phyloP scores from a whole-genome alignment of 2,329 filamentous ascomycete species.

The Coniella lustricola region DNA sequence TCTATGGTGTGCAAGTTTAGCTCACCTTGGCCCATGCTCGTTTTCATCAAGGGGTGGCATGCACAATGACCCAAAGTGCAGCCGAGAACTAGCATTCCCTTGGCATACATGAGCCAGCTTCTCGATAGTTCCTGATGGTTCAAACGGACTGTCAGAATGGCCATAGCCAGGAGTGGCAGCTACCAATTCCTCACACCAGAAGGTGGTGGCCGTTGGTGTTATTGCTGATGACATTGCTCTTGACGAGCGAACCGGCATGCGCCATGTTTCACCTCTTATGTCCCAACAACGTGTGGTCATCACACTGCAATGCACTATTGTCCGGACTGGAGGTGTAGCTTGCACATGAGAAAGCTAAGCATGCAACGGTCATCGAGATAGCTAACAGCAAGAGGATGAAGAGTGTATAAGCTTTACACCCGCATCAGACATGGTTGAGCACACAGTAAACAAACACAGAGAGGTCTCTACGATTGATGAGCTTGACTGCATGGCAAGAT shows the following conservation, averaged over 20 bases:
- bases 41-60: not conserved
- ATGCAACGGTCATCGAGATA: too few species aligned
- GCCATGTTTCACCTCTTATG: constrained; percentile 12
- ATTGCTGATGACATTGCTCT: constrained; percentile 1
- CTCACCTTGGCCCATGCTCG: not conserved
- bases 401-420: not conserved
- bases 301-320: not conserved
- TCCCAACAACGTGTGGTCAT: not conserved
- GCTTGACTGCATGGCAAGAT: too few species aligned
- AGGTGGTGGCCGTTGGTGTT: not conserved
- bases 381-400: too few species aligned
- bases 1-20: not conserved
- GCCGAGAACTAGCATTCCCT: not conserved
- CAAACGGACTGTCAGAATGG: too few species aligned
- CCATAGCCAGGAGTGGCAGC: too few species aligned
- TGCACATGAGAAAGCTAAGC: too few species aligned
- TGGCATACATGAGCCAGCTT: too few species aligned
- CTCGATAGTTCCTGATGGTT: too few species aligned
- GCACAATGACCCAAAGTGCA: not conserved
- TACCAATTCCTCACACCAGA: too few species aligned
- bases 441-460: too few species aligned
- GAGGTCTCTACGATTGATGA: too few species aligned
- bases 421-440: not conserved
- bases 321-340: not conserved
- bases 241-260: not conserved